phyloP scores from a whole-genome alignment of 2,329 filamentous ascomycete species.

The Fusarium fujikuroi region DNA sequence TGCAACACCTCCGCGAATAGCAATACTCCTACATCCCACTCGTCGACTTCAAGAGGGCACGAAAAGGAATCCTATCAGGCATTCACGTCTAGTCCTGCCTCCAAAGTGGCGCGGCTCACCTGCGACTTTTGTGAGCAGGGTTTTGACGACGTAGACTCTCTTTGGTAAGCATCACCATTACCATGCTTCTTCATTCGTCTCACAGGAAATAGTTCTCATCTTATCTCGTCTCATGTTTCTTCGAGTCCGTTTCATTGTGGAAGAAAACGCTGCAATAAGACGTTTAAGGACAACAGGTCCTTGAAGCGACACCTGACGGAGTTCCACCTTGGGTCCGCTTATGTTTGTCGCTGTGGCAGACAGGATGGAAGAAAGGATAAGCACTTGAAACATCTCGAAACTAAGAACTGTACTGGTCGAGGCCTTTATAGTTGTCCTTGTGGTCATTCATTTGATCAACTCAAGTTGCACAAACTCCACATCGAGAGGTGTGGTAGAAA shows the following conservation, averaged over 20 bases:
- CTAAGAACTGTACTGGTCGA: not conserved
- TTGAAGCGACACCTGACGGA: not conserved
- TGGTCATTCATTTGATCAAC: not conserved
- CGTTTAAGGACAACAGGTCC: not conserved
- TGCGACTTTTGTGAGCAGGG: not conserved
- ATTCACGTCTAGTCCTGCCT: not conserved
- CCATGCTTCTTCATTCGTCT: accelerated
- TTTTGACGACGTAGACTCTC: not conserved
- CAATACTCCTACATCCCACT: not conserved
- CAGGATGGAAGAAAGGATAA: not conserved
- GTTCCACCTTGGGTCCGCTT: not conserved
- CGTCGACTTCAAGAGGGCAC: accelerated
- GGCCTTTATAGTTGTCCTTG: not conserved
- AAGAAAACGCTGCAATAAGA: not conserved
- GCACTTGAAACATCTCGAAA: not conserved
- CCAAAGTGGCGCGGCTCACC: accelerated
- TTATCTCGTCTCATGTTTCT: not conserved
- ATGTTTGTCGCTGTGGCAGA: not conserved
- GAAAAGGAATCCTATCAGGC: not conserved
- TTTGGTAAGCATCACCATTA: accelerated
- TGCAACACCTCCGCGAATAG: not conserved
- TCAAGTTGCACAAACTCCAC: not conserved
- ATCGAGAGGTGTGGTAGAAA: not conserved
- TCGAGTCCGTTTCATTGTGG: not conserved
- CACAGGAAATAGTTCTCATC: not conserved